These are phyloP conservation scores for Basidiobolus meristosporus DNA, from an alignment of 371 early-diverging fungal genomes.

Conservation along the genomic window DNA sequence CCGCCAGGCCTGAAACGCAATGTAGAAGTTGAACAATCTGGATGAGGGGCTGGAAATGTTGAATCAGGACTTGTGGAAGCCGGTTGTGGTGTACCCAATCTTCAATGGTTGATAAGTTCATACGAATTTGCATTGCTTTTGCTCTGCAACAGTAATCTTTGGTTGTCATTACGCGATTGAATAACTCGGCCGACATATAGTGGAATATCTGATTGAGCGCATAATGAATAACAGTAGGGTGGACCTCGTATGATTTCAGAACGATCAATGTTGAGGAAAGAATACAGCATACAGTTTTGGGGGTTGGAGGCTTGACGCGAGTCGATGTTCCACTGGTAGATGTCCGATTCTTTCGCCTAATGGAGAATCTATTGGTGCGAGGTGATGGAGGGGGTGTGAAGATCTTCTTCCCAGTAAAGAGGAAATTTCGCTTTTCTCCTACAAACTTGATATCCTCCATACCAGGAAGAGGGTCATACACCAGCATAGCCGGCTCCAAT, in stretches of 20 bases:
- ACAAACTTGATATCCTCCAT: conserved; percentile 42
- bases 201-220: conserved; percentile 51
- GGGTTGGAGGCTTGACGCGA: conserved; percentile 12
- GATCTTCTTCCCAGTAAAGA: neutral
- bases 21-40: conserved; percentile 70
- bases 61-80: conserved; percentile 16
- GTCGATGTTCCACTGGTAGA: conserved; percentile 4
- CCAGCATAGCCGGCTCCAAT: conserved; percentile 44
- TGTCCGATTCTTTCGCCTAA: conserved; percentile 2
- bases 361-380: conserved; percentile 3
- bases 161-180: conserved; percentile 60
- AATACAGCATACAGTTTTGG: conserved; percentile 36
- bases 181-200: conserved; percentile 49
- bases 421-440: conserved; percentile 28
- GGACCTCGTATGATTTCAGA: conserved; percentile 37
- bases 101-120: conserved; percentile 58
- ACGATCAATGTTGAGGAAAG: conserved; percentile 33
- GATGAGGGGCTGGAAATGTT: conserved; percentile 37
- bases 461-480: conserved; percentile 45
- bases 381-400: conserved; percentile 4
- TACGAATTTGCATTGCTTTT: conserved; percentile 63
- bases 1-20: conserved; percentile 42
- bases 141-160: conserved; percentile 56
- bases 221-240: conserved; percentile 43
- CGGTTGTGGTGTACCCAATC: conserved; percentile 60